Evolutionary conservation across 192 early-diverging fungal genomes (phyloP).

Genomic region (Geranomyces michiganensis): DNA sequence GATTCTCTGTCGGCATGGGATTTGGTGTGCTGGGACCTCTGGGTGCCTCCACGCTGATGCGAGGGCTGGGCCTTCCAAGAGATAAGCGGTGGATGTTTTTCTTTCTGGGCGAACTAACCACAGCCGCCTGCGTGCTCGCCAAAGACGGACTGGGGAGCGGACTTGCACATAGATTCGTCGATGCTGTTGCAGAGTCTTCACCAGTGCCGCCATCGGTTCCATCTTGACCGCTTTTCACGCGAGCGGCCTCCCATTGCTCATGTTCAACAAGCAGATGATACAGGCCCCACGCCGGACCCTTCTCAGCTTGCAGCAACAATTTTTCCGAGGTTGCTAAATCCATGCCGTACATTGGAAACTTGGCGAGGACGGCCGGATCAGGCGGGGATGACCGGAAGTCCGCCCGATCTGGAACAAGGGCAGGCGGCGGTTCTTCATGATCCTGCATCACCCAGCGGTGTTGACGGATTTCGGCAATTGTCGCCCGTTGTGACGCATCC

Average conservation of each 20-base stretch:
- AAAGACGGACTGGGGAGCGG: too few species aligned
- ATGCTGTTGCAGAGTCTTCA: too few species aligned
- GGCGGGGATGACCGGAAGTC: conserved; percentile 13
- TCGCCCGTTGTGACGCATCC: conserved; percentile 40
- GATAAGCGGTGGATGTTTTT: not conserved
- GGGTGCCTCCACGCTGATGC: not conserved
- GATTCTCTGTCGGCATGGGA: conserved; percentile 3
- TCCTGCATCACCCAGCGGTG: conserved; percentile 65
- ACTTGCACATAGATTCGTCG: too few species aligned
- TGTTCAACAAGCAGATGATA: conserved; percentile 50
- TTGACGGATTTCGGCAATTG: conserved; percentile 41
- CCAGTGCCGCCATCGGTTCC: not conserved
- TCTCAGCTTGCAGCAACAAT: conserved; percentile 20
- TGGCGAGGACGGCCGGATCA: conserved; percentile 37
- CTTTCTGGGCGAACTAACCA: not conserved
- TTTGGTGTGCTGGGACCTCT: conserved; percentile 3
- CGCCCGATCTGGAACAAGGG: conserved; percentile 41
- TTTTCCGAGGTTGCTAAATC: conserved; percentile 33
- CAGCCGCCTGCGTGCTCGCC: too few species aligned
- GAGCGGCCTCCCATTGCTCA: conserved; percentile 33
- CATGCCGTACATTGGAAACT: conserved; percentile 50
- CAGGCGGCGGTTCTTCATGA: conserved; percentile 52
- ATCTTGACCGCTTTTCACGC: not conserved
- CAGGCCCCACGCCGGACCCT: conserved; percentile 46
- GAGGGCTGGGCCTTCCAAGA: not conserved